Percentiles rank a stretch among this genome's conserved stretches.
Conservation (phyloP, 345 rosid species). For the Camelina sativa region DNA sequence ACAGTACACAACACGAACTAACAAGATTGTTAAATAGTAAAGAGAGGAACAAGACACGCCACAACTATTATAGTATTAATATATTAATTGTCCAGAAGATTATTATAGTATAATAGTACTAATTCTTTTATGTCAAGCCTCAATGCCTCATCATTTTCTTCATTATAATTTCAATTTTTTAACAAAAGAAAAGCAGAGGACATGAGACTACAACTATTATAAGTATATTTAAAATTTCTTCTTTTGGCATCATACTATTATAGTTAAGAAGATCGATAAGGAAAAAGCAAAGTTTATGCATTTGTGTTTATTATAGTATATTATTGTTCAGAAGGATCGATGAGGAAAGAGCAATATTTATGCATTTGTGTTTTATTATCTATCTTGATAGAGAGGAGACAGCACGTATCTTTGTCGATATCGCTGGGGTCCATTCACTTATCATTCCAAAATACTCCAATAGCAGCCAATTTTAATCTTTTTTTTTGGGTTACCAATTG, state of each 20-base stretch:
- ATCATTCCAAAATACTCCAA: not conserved
- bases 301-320: constrained; percentile 18
- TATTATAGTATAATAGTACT: not conserved
- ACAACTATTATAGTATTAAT: not conserved
- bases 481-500: too few relatives aligned
- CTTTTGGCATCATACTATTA: not conserved
- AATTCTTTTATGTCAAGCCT: not conserved
- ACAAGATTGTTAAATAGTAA: not conserved
- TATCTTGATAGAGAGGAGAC: constrained; percentile 28
- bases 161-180: not conserved
- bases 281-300: not conserved
- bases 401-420: constrained; percentile 29
- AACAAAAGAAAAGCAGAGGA: not conserved
- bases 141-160: not conserved
- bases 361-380: constrained; percentile 15
- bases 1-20: not conserved
- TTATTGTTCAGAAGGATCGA: not conserved
- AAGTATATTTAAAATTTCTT: too few relatives aligned
- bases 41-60: constrained; percentile 1
- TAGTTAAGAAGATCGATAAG: not conserved
- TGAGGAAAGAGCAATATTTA: not conserved
- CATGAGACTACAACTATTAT: not conserved
- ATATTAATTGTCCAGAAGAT: not conserved
- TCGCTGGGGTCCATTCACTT: constrained; percentile 23
- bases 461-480: not conserved